Evolutionary conservation across 163 green algal genomes (phyloP), one percentile per base, ranked within the genome.

Genomic region (Chlamydomonas reinhardtii): DNA sequence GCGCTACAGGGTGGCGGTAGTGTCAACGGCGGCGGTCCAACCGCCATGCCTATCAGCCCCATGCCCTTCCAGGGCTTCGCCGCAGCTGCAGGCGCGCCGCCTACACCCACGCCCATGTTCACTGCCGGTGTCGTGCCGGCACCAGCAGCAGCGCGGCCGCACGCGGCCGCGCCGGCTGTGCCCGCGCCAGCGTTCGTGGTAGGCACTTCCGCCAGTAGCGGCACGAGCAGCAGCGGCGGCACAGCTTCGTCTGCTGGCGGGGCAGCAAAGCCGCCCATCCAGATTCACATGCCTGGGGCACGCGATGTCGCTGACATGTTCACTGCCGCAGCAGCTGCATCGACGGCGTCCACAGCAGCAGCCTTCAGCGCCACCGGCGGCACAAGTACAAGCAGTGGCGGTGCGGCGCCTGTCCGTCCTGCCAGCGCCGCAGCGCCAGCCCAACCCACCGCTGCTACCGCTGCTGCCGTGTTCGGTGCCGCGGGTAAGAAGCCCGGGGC

Each of bases 241-340:
- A 29, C 37, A 1, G 27, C 59, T 14, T 4, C n/a, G 14, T 37
- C 65, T 4, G n/a, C 11, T 2, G 15, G 31, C 19, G 66, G 31
- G 29, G 37, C 61, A 22, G 62, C 14, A 9, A 76, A 56, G 56
- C 70, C 76, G 11, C 68, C 68, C n/a, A 76, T 85, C 20, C 78
- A 85, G 31, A 85, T 85, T 52, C 76, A 75, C 29, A 84, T 84
- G 29, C 78, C 78, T 20, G 78, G 78, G 0, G 78, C 78, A 20
- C 65, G 68, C 9, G 78, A 85, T 29, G 78, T 85, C 8, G 43
- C 69, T 11, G 78, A 76, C 79, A 62, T 85, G 68, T 85, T 85
- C 32, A 34, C 78, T 24, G 27, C 64, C 15, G 64, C 29, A 9
- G 17, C 64, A 29, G 17, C 29, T 34, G 56, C 29, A 0, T 25